Evolutionary conservation across 139 green algal genomes (phyloP), one percentile per base, ranked within the genome.

Genomic region (Trebouxia sp.): DNA sequence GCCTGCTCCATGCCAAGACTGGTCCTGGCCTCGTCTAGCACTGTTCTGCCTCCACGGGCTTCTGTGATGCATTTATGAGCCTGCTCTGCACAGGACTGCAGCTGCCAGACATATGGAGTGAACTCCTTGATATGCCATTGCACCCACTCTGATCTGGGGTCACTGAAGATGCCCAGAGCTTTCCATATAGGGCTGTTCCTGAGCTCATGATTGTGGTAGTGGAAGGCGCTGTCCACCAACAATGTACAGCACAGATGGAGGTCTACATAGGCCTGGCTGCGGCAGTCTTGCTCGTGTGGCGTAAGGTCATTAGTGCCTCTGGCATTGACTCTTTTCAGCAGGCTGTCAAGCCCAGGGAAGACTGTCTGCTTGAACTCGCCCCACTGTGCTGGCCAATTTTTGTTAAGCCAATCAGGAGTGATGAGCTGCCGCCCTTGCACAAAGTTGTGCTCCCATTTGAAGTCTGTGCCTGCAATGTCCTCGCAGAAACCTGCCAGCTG

Each of bases 161-260:
- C 62, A 35, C 62, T 72, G 62, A 72, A 72, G 7, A 72, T 72
- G 62, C 43, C 62, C 62, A 72, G 62, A 32, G 42, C 62, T 35
- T 72, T 32, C 12, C 32, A 72, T 12, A 72, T 45, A 24, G 11
- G 3, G 42, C 0, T 70, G 58, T 70, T 15, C 42, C 14, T 42
- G 35, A 30, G 43, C 8, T 12, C 62, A n/a, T n/a, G n/a, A n/a
- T n/a, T n/a, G 35, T 45, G 28, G 62, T 72, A 45, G 43, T 30
- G 62, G 43, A 45, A 72, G 62, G 32, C 43, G 62, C 62, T 43
- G 62, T 72, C 35, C 43, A 35, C 43, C 62, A 72, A 35, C 42
- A 70, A 14, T 32, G 32, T 45, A 30, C 32, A 32, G 43, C 35
- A 72, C 32, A 72, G 32, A 15, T 45, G n/a, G 32, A 12, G 43